Evolutionary conservation across 345 rosid genomes (phyloP).

Genomic region (Acer campestre): DNA sequence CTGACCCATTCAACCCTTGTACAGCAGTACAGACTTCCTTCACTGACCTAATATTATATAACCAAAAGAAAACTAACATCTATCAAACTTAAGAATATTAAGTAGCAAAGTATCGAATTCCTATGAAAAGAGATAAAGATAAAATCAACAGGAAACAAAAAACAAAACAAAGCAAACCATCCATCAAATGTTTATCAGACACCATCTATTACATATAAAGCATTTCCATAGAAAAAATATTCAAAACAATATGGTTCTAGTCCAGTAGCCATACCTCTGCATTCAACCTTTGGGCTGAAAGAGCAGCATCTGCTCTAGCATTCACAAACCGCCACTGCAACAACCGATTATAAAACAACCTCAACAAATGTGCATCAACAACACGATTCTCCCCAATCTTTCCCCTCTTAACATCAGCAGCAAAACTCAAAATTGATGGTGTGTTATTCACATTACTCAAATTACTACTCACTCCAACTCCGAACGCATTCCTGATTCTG

Average conservation of each 20-base stretch:
- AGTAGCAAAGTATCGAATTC: not conserved
- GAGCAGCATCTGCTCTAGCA: conserved; percentile 70
- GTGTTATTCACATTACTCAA: conserved; percentile 40
- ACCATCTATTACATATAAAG: not conserved
- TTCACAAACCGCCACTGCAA: conserved; percentile 86
- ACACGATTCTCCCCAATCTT: conserved; percentile 65
- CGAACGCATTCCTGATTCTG: conserved; percentile 51
- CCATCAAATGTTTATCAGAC: not conserved
- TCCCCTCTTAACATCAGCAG: conserved; percentile 78
- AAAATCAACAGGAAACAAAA: not conserved
- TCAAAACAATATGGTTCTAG: not conserved
- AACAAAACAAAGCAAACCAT: not conserved
- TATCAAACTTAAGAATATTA: not conserved
- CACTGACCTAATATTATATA: not conserved
- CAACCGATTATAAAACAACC: conserved; percentile 69
- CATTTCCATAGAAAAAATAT: not conserved
- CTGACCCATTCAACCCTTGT: not conserved
- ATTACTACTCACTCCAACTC: conserved; percentile 38
- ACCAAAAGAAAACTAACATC: not conserved
- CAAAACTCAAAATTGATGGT: conserved; percentile 76
- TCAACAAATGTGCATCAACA: conserved; percentile 67
- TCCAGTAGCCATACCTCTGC: conserved; percentile 64
- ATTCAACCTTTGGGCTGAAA: conserved; percentile 54
- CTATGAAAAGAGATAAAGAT: not conserved
- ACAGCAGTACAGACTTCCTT: not conserved